These are phyloP conservation scores for Ogataea zsoltii DNA, from an alignment of 805 yeast genomes.

Conservation along the genomic window DNA sequence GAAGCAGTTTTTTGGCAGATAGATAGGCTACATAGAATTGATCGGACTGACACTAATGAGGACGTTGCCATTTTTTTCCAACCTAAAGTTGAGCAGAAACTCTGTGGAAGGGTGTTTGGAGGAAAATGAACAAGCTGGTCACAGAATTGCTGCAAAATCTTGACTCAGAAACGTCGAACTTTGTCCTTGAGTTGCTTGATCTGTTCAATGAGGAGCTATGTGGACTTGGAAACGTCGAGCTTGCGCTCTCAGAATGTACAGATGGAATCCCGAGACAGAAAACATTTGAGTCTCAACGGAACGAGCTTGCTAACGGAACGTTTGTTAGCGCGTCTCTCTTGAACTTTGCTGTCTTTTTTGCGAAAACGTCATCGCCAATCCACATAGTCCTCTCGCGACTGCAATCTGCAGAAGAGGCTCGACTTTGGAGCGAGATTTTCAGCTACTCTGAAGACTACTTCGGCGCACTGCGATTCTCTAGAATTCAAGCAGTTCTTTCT, in stretches of 20 bases:
- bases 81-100: too few relatives aligned
- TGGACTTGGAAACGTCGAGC: neutral
- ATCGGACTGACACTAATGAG: too few relatives aligned
- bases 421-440: slow-evolving; percentile 2
- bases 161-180: neutral
- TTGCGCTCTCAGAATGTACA: neutral
- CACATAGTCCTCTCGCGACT: neutral
- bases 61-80: too few relatives aligned
- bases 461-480: neutral
- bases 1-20: neutral
- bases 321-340: neutral
- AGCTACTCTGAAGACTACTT: slow-evolving; percentile 3
- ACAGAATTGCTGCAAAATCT: too few relatives aligned
- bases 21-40: too few relatives aligned
- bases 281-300: neutral
- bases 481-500: neutral
- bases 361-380: neutral
- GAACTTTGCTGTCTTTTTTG: neutral
- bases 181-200: neutral
- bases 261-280: too few relatives aligned
- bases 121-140: too few relatives aligned
- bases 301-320: neutral
- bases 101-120: too few relatives aligned
- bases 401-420: slow-evolving; percentile 1
- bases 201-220: neutral